Percentiles rank a stretch among this genome's conserved stretches.
phyloP scores from a whole-genome alignment of 306 rosid species.

The Crataegus laevigata region DNA sequence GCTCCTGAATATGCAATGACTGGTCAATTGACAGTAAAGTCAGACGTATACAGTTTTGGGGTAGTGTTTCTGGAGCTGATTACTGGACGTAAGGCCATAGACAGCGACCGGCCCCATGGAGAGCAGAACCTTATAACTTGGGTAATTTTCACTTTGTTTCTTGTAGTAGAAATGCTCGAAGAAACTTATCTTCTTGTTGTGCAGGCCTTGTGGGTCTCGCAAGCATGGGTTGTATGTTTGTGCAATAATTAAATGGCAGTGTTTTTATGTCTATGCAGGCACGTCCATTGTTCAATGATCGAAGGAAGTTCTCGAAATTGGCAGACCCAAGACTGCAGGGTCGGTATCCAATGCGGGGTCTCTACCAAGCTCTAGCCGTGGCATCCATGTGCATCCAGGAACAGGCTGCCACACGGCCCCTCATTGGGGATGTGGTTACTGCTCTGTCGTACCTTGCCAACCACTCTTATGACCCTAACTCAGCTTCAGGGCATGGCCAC shows the following conservation, averaged over 20 bases:
- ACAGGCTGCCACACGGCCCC: conserved; percentile 85
- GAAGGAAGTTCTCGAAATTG: conserved; percentile 69
- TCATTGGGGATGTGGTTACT: conserved; percentile 87
- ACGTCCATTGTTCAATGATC: conserved; percentile 79
- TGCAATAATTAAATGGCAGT: conserved; percentile 9
- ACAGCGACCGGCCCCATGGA: conserved; percentile 65
- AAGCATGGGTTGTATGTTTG: neutral
- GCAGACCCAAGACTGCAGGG: conserved; percentile 83
- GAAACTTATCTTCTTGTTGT: neutral
- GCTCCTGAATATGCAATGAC: conserved; percentile 97
- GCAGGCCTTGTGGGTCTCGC: neutral
- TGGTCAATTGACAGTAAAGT: conserved; percentile 83
- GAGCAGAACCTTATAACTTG: conserved; percentile 88
- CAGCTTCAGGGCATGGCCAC: conserved; percentile 39
- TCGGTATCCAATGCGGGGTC: conserved; percentile 77
- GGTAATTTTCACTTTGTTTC: conserved; percentile 37
- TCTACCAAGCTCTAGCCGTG: conserved; percentile 87
- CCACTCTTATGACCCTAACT: conserved; percentile 61
- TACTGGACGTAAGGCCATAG: conserved; percentile 86
- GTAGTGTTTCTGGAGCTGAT: conserved; percentile 85
- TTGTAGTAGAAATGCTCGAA: conserved; percentile 1
- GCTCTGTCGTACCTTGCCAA: conserved; percentile 85
- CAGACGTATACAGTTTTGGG: conserved; percentile 86
- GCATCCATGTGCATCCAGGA: conserved; percentile 96
- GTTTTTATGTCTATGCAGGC: conserved; percentile 44